Evolutionary conservation across 257 asterid species (phyloP).

Genomic region (Echium plantagineum): DNA sequence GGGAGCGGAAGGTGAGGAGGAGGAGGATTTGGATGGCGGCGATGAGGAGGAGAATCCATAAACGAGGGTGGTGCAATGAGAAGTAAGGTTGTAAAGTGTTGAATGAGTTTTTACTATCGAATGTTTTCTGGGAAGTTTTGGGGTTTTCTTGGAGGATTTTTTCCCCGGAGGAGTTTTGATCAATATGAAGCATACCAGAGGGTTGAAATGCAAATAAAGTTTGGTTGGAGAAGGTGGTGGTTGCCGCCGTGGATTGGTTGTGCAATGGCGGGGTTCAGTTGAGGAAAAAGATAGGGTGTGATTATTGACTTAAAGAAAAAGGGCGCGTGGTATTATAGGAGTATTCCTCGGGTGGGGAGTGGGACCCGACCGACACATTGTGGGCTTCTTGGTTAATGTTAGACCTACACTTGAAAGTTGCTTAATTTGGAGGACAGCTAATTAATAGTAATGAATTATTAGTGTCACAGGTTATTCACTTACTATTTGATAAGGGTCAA

Average conservation of each 20-base stretch:
- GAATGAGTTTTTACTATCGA: conserved; percentile 8
- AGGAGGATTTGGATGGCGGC: conserved; percentile 22
- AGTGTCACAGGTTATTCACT: too few species aligned
- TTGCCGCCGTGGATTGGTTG: not conserved
- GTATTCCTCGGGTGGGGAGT: too few species aligned
- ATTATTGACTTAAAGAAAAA: not conserved
- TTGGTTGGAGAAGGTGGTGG: too few species aligned
- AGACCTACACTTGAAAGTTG: conserved; percentile 9
- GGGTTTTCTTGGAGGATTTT: not conserved
- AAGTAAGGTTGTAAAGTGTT: conserved; percentile 4
- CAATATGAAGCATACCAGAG: conserved; percentile 14
- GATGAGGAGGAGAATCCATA: conserved; percentile 19
- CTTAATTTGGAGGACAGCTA: not conserved
- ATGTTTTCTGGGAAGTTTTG: conserved; percentile 4
- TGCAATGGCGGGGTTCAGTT: not conserved
- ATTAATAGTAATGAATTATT: not conserved
- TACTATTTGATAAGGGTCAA: too few species aligned
- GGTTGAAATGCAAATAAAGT: not conserved
- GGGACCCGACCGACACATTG: conserved; percentile 7
- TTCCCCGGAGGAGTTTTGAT: conserved; percentile 6
- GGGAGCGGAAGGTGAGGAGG: conserved; percentile 15
- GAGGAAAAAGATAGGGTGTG: too few species aligned
- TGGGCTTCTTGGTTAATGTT: not conserved
- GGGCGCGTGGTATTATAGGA: conserved; percentile 1
- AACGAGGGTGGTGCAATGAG: conserved; percentile 8